Evolutionary conservation across 139 green algal genomes (phyloP), one percentile per base, ranked within the genome.

Genomic region (Parachlorella kessleri): DNA sequence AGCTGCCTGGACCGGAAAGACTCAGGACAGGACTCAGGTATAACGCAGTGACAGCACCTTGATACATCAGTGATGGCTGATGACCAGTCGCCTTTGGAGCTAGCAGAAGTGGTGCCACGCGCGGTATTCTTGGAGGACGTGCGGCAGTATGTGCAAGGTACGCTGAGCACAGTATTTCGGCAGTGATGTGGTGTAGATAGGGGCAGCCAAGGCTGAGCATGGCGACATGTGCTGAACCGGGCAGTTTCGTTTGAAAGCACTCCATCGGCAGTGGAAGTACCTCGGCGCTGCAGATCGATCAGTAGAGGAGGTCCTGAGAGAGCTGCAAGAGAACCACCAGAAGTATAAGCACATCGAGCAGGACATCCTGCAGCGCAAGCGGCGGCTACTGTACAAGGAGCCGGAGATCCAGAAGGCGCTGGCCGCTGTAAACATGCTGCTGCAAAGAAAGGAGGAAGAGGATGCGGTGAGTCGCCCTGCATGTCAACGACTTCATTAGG

Each of bases 91-190:
- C 66, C 40, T 26, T 80, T 54, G 53, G 66, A 72, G 26, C 36
- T 86, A 36, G 37, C 69, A 7, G 42, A 83, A 55, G 33, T 86
- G 37, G 77, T 89, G 28, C 85, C 85, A 4, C 55, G 30, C 3
- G 83, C 88, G 1, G 42, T 75, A 39, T 93, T 90, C 69, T 90
- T 93, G 33, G 85, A 89, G 54, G 80, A 93, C 35, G 88, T 93
- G 8, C 42, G 70, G 0, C 59, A 70, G 6, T 89, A 78, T 72
- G 39, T 92, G 38, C 59, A 78, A 82, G 85, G 83, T 88, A 65
- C 39, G n/a, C n/a, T n/a, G n/a, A n/a, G n/a, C n/a, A n/a, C n/a
- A n/a, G n/a, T n/a, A n/a, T n/a, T n/a, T n/a, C n/a, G n/a, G n/a
- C n/a, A n/a, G n/a, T n/a, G 41, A 30, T 75, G 69, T 36, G 42